Percentiles rank a stretch among this genome's conserved stretches.
Evolutionary conservation across 2,329 filamentous ascomycete species (phyloP).

Genomic region (Aspergillus thermomutatus): DNA sequence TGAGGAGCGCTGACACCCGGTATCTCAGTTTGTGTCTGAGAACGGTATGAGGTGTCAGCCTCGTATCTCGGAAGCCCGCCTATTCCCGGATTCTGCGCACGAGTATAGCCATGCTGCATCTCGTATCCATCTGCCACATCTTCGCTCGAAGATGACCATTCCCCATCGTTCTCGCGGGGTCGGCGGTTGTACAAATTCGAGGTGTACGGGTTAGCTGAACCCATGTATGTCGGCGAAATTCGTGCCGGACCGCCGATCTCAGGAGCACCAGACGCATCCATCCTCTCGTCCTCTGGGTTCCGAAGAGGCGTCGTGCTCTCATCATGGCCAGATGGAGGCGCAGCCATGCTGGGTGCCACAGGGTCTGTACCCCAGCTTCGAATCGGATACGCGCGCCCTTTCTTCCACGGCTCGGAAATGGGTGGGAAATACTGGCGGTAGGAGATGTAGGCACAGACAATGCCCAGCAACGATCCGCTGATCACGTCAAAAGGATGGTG

Average conservation of each 20-base stretch:
- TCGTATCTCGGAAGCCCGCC: constrained; percentile 22
- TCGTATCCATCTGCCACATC: constrained; percentile 35
- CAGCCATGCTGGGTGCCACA: constrained; percentile 16
- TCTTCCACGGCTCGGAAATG: constrained; percentile 53
- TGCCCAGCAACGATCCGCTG: constrained; percentile 52
- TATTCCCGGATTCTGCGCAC: constrained; percentile 21
- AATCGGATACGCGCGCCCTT: constrained; percentile 58
- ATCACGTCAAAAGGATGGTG: constrained; percentile 62
- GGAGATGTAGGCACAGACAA: constrained; percentile 50
- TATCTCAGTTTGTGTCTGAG: constrained; percentile 15
- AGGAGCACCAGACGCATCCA: constrained; percentile 9
- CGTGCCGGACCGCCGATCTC: constrained; percentile 4
- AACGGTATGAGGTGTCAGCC: constrained; percentile 27
- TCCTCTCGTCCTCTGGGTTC: constrained; percentile 29
- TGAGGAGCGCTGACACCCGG: constrained; percentile 6
- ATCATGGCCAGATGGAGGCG: constrained; percentile 1
- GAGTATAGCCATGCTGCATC: constrained; percentile 32
- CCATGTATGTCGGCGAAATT: constrained; percentile 16
- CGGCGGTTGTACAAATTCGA: constrained; percentile 25
- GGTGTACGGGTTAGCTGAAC: constrained; percentile 22
- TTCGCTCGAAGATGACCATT: constrained; percentile 37
- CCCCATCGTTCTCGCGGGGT: constrained; percentile 28
- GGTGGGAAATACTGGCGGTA: constrained; percentile 61
- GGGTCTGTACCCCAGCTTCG: constrained; percentile 54
- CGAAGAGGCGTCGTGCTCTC: constrained; percentile 28